Conservation (phyloP, 208 protist species). For the Acanthamoeba lenticulata region DNA sequence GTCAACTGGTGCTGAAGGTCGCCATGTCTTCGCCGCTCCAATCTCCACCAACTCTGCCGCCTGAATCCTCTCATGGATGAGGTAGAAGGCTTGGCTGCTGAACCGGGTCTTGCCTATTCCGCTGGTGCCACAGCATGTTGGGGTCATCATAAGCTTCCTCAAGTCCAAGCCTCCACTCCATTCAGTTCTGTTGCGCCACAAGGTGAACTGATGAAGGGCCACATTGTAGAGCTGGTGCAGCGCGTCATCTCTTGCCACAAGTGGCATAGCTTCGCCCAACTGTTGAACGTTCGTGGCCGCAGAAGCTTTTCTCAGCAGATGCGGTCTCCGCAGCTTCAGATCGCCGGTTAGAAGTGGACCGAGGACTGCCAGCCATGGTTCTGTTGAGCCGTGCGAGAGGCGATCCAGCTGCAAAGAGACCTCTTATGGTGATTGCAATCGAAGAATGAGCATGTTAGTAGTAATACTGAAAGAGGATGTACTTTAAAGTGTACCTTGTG, state of each 20-base stretch:
- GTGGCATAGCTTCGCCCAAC: conserved; percentile 35
- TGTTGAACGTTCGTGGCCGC: background rate
- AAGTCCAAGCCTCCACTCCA: background rate
- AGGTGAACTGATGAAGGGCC: background rate
- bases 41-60: no score
- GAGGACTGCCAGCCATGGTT: no score
- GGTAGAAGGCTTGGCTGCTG: conserved; percentile 35
- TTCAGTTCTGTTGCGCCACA: background rate
- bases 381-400: no score
- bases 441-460: no score
- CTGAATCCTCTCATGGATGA: conserved; percentile 25
- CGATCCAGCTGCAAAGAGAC: no score
- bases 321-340: conserved; percentile 37
- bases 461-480: no score
- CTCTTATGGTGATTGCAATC: no score
- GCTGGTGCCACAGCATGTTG: conserved; percentile 44
- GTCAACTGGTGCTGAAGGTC: background rate
- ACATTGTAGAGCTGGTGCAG: conserved; percentile 5
- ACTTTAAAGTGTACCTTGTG: no score
- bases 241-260: background rate
- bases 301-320: background rate
- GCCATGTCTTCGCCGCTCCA: no score
- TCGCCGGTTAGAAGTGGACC: conserved; percentile 53
- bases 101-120: conserved; percentile 56
- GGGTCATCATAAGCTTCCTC: background rate